A percentile compares a stretch with the other conserved stretches of the same genome.
Conservation (phyloP, 202 grass and related monocot species). For the Alloteropsis angusta region DNA sequence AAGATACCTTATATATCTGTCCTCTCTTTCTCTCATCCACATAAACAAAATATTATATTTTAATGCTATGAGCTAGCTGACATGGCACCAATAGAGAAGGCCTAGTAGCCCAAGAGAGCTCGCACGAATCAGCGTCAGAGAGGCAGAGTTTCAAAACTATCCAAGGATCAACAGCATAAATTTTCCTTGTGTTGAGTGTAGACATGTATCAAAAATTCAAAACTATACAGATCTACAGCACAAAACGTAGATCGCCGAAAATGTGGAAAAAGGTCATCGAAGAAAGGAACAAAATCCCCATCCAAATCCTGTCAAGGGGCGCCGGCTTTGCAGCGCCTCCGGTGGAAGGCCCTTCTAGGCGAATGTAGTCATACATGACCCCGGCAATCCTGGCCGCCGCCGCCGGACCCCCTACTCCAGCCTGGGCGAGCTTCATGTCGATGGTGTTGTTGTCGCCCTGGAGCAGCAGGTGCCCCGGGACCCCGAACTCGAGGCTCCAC, state of each 20-base stretch:
- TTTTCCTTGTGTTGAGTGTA: no score
- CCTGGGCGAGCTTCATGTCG: neutral
- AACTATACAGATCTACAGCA: no score
- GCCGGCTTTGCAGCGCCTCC: neutral
- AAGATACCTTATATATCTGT: no score
- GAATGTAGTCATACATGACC: slow-evolving; percentile 1
- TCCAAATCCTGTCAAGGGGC: neutral
- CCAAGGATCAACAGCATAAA: no score
- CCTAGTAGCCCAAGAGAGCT: no score
- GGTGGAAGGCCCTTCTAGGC: neutral
- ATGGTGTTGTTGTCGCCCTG: slow-evolving; percentile 42
- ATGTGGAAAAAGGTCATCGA: neutral
- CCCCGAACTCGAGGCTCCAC: slow-evolving; percentile 21
- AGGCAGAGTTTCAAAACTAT: no score
- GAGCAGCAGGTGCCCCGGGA: slow-evolving; percentile 14
- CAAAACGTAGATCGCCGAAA: neutral
- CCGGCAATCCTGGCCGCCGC: neutral
- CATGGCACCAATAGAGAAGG: no score
- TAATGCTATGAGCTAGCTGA: no score
- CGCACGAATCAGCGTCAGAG: no score
- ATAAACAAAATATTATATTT: no score
- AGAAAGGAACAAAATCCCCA: neutral
- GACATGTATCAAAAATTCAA: no score
- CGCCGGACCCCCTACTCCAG: neutral
- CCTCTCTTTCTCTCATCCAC: no score